Conservation (phyloP, 2,329 filamentous ascomycete genomes). For the Xylariaceae sp. region DNA sequence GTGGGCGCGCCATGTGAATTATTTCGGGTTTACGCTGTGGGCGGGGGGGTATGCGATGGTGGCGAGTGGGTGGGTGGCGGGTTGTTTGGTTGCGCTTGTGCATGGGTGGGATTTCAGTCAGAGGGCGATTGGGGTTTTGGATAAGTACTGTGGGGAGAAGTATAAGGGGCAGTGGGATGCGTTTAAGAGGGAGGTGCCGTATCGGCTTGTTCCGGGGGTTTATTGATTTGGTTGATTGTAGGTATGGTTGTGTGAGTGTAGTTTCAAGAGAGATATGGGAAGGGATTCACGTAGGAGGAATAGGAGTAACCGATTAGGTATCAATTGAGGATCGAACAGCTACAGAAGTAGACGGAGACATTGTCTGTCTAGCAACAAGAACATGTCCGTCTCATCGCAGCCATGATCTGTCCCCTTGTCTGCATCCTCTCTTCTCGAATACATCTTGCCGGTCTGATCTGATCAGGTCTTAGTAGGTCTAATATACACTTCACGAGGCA, state of each 20-base stretch:
- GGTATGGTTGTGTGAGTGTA: no score
- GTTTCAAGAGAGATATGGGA: no score
- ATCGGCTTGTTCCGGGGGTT: constrained; percentile 35
- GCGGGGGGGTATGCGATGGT: constrained; percentile 33
- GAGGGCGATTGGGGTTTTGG: constrained; percentile 32
- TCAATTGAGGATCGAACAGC: neutral
- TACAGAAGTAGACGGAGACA: neutral
- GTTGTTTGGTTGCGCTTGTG: constrained; percentile 27
- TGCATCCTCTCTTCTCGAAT: no score
- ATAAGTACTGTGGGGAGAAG: constrained; percentile 35
- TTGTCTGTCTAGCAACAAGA: no score
- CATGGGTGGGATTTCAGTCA: constrained; percentile 32
- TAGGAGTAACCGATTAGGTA: neutral
- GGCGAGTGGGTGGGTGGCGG: constrained; percentile 35
- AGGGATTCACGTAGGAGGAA: neutral
- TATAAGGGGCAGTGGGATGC: constrained; percentile 38
- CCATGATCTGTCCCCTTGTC: no score
- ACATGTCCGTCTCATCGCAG: no score
- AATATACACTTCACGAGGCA: neutral
- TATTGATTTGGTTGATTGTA: constrained; percentile 24
- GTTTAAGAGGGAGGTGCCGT: constrained; percentile 37
- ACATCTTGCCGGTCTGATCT: no score
- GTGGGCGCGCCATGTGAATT: constrained; percentile 39
- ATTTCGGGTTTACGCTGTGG: constrained; percentile 35
- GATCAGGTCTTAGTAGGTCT: neutral